Percentiles rank a stretch among this genome's conserved stretches.
These are phyloP conservation scores for Aspergillus funiculosus DNA, from an alignment of 495 filamentous ascomycete genomes.

Conservation along the genomic window DNA sequence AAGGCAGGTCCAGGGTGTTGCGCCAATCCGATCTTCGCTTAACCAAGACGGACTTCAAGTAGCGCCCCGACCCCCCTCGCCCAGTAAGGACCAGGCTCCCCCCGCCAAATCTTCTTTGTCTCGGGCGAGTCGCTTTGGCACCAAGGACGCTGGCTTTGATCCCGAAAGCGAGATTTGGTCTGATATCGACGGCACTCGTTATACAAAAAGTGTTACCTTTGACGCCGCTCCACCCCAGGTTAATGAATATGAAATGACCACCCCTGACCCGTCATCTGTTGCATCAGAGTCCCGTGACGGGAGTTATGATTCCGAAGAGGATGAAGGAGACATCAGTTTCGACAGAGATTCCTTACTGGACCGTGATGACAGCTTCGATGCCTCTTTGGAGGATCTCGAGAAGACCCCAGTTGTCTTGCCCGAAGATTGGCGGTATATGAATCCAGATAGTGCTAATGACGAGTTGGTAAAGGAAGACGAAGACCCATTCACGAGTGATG, in stretches of 20 bases:
- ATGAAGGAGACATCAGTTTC: slow-evolving; percentile 68
- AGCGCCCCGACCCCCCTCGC: slow-evolving; percentile 47
- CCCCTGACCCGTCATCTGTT: slow-evolving; percentile 84
- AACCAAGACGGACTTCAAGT: slow-evolving; percentile 27
- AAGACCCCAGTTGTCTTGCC: slow-evolving; percentile 96
- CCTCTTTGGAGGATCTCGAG: slow-evolving; percentile 86
- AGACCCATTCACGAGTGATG: slow-evolving; percentile 63
- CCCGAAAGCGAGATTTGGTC: slow-evolving; percentile 65
- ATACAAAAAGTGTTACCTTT: slow-evolving; percentile 94
- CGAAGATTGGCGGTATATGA: slow-evolving; percentile 88
- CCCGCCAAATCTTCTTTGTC: slow-evolving; percentile 83
- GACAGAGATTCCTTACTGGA: slow-evolving; percentile 59
- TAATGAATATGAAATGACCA: slow-evolving; percentile 97
- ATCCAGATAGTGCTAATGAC: slow-evolving; percentile 50
- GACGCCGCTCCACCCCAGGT: slow-evolving; percentile 88
- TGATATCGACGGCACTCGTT: slow-evolving; percentile 63
- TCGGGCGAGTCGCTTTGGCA: slow-evolving; percentile 61
- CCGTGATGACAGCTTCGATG: slow-evolving; percentile 87
- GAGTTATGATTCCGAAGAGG: slow-evolving; percentile 82
- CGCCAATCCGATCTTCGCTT: slow-evolving; percentile 8
- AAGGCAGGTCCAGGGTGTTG: slow-evolving; percentile 34
- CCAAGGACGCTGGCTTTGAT: slow-evolving; percentile 58
- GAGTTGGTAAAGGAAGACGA: slow-evolving; percentile 51
- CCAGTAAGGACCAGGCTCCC: slow-evolving; percentile 67
- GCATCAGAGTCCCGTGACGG: slow-evolving; percentile 83